Percentiles rank a stretch among this genome's conserved stretches.
phyloP scores from a whole-genome alignment of 257 asterid genomes.

The Gynochthodes officinalis region DNA sequence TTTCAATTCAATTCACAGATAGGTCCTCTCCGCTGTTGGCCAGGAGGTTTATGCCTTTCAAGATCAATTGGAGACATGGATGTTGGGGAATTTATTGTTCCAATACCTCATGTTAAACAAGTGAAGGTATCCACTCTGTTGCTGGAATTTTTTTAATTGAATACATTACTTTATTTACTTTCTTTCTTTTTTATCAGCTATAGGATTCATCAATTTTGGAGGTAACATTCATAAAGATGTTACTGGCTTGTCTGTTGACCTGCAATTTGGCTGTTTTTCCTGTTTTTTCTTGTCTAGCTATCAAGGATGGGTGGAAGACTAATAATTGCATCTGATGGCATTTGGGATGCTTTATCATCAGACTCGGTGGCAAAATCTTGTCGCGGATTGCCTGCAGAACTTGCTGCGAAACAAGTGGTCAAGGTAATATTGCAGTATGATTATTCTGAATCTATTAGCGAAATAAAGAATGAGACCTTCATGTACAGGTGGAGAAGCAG shows the following conservation, averaged over 20 bases:
- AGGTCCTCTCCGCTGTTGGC: slow-evolving; percentile 89
- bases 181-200: not conserved
- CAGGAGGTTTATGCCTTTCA: slow-evolving; percentile 79
- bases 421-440: slow-evolving; percentile 42
- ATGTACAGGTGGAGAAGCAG: not conserved
- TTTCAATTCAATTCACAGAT: slow-evolving; percentile 32
- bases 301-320: slow-evolving; percentile 77
- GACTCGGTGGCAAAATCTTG: slow-evolving; percentile 70
- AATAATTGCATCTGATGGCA: slow-evolving; percentile 84
- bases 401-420: slow-evolving; percentile 68
- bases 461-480: not conserved
- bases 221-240: no score
- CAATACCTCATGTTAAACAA: slow-evolving; percentile 76
- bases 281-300: slow-evolving; percentile 31
- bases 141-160: not conserved
- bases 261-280: not conserved
- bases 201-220: not conserved
- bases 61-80: slow-evolving; percentile 85
- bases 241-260: not conserved
- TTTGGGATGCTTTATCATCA: slow-evolving; percentile 82
- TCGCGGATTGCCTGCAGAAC: slow-evolving; percentile 78
- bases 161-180: not conserved
- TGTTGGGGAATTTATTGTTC: slow-evolving; percentile 74
- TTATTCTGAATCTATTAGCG: not conserved
- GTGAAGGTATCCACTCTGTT: slow-evolving; percentile 45